A percentile compares a stretch with the other conserved stretches of the same genome.
Conservation (phyloP, 2,329 filamentous ascomycete species). For the Ceratocystis eucalypticola region DNA sequence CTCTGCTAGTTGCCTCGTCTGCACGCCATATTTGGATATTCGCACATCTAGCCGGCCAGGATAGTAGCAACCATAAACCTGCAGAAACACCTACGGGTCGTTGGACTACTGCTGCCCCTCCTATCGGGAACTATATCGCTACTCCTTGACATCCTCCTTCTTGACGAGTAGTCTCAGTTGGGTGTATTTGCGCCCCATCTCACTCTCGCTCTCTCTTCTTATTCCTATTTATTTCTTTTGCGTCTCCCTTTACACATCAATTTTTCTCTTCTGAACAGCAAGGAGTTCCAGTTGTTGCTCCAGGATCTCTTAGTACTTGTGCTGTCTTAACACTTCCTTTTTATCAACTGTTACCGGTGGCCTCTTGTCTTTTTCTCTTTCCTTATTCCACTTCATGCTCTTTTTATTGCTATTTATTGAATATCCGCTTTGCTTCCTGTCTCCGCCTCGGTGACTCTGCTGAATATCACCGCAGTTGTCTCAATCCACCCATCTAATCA, state of each 20-base stretch:
- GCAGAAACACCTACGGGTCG: background rate
- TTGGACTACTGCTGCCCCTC: background rate
- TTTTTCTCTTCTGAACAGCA: background rate
- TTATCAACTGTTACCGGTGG: background rate
- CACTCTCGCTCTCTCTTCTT: background rate
- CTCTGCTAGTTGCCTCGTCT: background rate
- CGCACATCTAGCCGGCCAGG: background rate
- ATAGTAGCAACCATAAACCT: background rate
- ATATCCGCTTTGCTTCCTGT: background rate
- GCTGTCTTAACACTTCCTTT: conserved; percentile 4
- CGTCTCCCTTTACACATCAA: background rate
- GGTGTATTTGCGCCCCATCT: background rate
- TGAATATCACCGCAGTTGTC: conserved; percentile 1
- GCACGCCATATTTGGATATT: background rate
- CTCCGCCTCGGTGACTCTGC: conserved; percentile 4
- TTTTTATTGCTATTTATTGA: conserved; percentile 2
- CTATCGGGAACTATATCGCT: background rate
- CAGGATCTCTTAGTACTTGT: background rate
- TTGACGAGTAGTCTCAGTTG: conserved; percentile 1
- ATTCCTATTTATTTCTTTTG: background rate
- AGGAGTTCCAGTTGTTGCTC: background rate
- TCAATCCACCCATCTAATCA: background rate
- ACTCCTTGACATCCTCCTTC: background rate
- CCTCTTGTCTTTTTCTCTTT: conserved; percentile 1
- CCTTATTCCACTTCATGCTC: background rate